phyloP scores from a whole-genome alignment of 768 basidiomycete genomes.

The Calocera viscosa region DNA sequence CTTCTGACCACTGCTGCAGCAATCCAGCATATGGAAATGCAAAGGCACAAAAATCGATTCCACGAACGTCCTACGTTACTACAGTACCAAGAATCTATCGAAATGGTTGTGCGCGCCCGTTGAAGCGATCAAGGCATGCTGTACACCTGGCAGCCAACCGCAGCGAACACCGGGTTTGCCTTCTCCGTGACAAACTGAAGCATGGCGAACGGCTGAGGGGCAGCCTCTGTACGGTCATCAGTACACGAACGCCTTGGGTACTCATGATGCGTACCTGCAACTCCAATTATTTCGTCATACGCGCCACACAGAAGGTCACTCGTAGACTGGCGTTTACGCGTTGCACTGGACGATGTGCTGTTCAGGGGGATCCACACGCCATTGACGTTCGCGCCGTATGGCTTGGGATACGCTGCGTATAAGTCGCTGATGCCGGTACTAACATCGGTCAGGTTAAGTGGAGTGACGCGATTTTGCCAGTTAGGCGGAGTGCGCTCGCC shows the following conservation, averaged over 20 bases:
- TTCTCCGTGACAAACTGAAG: background rate
- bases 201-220: background rate
- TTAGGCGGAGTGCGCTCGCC: slow-evolving; percentile 15
- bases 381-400: slow-evolving; percentile 11
- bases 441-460: slow-evolving; percentile 12
- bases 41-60: no score
- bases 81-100: no score
- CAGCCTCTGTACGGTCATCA: background rate
- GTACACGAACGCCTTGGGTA: background rate
- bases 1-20: no score
- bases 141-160: background rate
- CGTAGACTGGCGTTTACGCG: background rate
- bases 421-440: slow-evolving; percentile 12
- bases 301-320: background rate
- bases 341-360: background rate
- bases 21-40: no score
- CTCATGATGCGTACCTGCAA: background rate
- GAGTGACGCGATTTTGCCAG: slow-evolving; percentile 13
- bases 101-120: no score
- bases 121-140: background rate
- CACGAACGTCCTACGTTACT: no score
- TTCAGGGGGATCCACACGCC: background rate
- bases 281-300: background rate
- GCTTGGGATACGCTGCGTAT: slow-evolving; percentile 12
- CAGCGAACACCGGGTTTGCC: background rate